Evolutionary conservation across 2,329 filamentous ascomycete genomes (phyloP), one percentile per base, ranked within the genome.

Genomic region (Diaporthe helianthi): DNA sequence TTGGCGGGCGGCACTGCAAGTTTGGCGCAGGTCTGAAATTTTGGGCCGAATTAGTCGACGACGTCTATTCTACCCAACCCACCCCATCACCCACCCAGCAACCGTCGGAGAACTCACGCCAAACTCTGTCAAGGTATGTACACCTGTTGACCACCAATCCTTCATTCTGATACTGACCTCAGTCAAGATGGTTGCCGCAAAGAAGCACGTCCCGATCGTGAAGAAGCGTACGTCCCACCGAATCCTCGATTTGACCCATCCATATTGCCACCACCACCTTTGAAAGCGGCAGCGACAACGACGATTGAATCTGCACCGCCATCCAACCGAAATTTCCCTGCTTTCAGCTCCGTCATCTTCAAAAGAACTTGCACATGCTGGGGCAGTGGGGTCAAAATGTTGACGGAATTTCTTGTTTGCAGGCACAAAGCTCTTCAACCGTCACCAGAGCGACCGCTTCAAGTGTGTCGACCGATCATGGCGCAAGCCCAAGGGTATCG

Each of bases 401-500:
- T 86, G 79, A 84, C 80, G 73, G 75, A 71, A 63, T 73, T 38
- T 38, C n/a, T 68, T 75, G 71, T 77, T 77, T 82, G 81, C 79
- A 97, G 93, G 91, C 90, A 94, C 92, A 81, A 93, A 94, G 90
- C 89, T 88, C 87, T 99, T 98, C 92, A 90, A 90, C 86, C 93
- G 96, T 83, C 96, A 99, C 88, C 96, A 99, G 91, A 93, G 89
- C 85, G 96, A 98, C 86, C 91, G 91, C 83, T 99, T 97, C 89
- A 97, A 91, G 87, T 91, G 96, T 83, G 91, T 98, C 78, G 91
- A 88, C 81, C 83, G 92, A 77, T 91, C 89, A 89, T 99, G 96
- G 96, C 92, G 96, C 87, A 99, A 98, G 90, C 96, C 96, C 78
- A 99, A 99, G 93, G 96, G 96, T 93, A 99, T 99, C 85, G 96